Evolutionary conservation across 306 rosid species (phyloP).

Genomic region (Prunus salicina): DNA sequence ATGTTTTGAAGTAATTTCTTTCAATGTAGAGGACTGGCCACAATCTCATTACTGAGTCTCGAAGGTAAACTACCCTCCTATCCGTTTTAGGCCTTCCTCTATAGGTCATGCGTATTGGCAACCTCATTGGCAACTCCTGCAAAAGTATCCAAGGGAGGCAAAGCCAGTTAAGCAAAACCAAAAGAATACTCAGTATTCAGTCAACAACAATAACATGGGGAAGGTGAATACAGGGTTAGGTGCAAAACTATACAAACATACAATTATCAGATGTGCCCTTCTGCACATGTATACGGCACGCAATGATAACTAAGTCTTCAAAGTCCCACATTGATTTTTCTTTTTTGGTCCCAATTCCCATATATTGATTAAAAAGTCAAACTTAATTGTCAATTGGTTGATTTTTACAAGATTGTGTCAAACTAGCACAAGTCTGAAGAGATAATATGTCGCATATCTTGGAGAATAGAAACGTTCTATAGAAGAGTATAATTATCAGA

Average conservation of each 20-base stretch:
- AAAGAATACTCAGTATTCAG: not conserved
- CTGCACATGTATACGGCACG: not conserved
- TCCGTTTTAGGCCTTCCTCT: not conserved
- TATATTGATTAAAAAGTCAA: not conserved
- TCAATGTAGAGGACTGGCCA: slow-evolving; percentile 60
- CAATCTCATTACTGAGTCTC: slow-evolving; percentile 33
- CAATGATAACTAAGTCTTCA: not conserved
- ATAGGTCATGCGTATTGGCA: slow-evolving; percentile 15
- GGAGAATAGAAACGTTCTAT: not conserved
- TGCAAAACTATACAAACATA: not conserved
- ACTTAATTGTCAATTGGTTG: not conserved
- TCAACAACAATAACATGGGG: not conserved
- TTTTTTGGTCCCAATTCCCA: not conserved
- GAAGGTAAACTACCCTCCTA: slow-evolving; percentile 38
- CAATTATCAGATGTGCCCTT: not conserved
- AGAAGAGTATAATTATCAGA: not conserved
- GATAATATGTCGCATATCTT: not conserved
- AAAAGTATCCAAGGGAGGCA: not conserved
- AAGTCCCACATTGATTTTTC: not conserved
- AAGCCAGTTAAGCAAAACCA: slow-evolving; percentile 9
- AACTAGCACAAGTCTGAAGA: not conserved
- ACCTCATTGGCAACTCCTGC: slow-evolving; percentile 45
- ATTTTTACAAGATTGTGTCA: not conserved
- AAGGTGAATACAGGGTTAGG: not conserved
- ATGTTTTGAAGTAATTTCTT: not conserved